Base-by-base conservation (phyloP, 257 asterid genomes). In the Cynanchum wilfordii region DNA sequence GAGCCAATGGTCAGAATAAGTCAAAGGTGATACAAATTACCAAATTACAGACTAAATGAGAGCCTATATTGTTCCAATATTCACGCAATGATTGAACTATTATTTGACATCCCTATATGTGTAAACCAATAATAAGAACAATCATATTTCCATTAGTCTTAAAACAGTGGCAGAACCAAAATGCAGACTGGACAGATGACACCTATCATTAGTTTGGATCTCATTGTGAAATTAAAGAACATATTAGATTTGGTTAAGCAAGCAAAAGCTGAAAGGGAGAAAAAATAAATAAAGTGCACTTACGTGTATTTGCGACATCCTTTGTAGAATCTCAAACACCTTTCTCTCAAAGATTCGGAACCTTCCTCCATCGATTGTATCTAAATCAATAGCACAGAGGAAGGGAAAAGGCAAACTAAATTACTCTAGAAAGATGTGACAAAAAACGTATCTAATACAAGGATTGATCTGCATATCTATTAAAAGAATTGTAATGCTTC, bases 301-400 rank as follows among this genome's bases (percentile, higher is more conserved):
- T 76, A 95, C 99, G 99, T 92, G 87, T 95, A 95, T 87, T 92
- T 95, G 25, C 99, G 90, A 71, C 98, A 89, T 76, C 99, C 98
- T 84, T 95, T 95, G 83, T 93, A 95, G 76, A 92, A 95, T 84
- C 88, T 95, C 82, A 95, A 82, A 81, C 98, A 89, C 78, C 98
- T 84, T 60, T 95, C 99, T 76, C 98, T 88, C 87, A 95, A 79
- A 62, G 90, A 83, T 76, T 95, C 98, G 45, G 97, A 87, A 83
- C 94, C 81, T 81, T 95, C 99, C 87, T 95, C 99, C 85, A 88
- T 83, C 67, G 90, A 89, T 79, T 95, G 99, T 73, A 95, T 85
- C 99, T 95, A 86, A 42, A 79, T 84, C 51, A 78, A 71, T 75
- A 44, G 15, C 33, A 79, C 64, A 78, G 25, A 33, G 68, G 62